Percentiles rank a stretch among this genome's conserved stretches.
phyloP scores from a whole-genome alignment of 441 rosid species.

The Euphorbia neoarborescens region DNA sequence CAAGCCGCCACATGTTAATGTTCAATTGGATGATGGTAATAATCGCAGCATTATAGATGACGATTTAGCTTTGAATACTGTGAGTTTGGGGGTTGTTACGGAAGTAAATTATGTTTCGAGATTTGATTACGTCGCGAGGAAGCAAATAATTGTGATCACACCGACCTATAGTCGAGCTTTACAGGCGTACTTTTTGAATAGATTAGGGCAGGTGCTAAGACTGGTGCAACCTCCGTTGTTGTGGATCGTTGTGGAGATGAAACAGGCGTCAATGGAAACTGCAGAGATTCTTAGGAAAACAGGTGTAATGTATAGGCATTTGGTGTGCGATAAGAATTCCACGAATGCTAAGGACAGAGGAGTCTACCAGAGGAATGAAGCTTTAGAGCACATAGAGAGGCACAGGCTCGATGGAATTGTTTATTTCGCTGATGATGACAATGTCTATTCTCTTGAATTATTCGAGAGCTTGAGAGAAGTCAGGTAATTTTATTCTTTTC shows the following conservation, averaged over 20 bases:
- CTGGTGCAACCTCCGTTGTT: constrained; percentile 75
- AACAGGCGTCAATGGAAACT: constrained; percentile 65
- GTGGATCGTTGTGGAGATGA: constrained; percentile 86
- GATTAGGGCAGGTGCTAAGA: constrained; percentile 68
- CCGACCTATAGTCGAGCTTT: constrained; percentile 75
- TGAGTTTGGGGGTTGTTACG: constrained; percentile 33
- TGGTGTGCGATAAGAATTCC: constrained; percentile 50
- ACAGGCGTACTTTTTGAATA: constrained; percentile 68
- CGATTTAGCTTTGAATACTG: constrained; percentile 21
- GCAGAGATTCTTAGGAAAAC: constrained; percentile 76
- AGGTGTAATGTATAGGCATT: constrained; percentile 81
- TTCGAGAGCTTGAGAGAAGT: constrained; percentile 63
- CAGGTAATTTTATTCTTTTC: constrained; percentile 34
- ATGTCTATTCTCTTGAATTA: constrained; percentile 65
- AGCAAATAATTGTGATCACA: constrained; percentile 76
- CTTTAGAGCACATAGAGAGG: constrained; percentile 68
- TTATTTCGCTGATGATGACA: constrained; percentile 91
- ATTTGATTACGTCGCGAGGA: constrained; percentile 38
- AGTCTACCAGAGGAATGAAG: constrained; percentile 73
- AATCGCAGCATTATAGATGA: neutral
- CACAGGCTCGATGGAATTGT: constrained; percentile 84
- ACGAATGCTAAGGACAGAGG: constrained; percentile 66
- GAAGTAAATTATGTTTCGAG: constrained; percentile 21
- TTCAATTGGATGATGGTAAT: constrained; percentile 31
- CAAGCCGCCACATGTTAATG: constrained; percentile 47